Conservation (phyloP, 768 basidiomycete species). For the Suillus cothurnatus region DNA sequence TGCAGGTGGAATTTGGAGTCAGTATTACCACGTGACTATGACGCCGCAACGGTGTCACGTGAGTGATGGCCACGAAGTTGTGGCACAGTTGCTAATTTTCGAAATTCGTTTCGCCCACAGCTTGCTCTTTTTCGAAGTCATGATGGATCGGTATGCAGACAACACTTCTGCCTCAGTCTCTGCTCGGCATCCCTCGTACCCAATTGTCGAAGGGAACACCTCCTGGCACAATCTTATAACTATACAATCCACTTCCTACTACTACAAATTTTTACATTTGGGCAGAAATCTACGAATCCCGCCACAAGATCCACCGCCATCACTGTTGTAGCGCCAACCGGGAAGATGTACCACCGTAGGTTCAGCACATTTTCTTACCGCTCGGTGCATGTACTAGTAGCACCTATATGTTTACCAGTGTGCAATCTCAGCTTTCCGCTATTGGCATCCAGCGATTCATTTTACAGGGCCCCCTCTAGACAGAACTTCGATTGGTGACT, state of each 20-base stretch:
- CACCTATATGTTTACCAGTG: constrained; percentile 58
- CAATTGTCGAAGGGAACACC: constrained; percentile 42
- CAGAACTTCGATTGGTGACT: background rate
- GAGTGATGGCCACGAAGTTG: too few relatives aligned
- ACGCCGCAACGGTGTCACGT: too few relatives aligned
- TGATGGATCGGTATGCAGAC: background rate
- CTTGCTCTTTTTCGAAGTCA: background rate
- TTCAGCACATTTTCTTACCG: constrained; percentile 50
- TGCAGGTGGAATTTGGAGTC: too few relatives aligned
- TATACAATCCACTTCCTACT: constrained; percentile 59
- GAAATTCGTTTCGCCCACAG: too few relatives aligned
- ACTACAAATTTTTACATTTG: constrained; percentile 55
- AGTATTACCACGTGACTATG: too few relatives aligned
- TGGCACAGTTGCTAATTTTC: too few relatives aligned
- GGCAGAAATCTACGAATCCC: constrained; percentile 66
- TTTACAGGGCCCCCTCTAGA: background rate
- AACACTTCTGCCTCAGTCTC: constrained; percentile 11
- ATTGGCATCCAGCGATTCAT: background rate
- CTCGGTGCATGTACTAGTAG: constrained; percentile 59
- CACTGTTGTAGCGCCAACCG: constrained; percentile 67
- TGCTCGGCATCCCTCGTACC: constrained; percentile 19
- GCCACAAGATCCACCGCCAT: constrained; percentile 51
- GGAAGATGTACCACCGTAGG: constrained; percentile 67
- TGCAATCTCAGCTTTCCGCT: constrained; percentile 48
- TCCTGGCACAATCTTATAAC: constrained; percentile 35